Base-by-base conservation (phyloP, 73 alveolate genomes). In the Paramecium primaurelia region DNA sequence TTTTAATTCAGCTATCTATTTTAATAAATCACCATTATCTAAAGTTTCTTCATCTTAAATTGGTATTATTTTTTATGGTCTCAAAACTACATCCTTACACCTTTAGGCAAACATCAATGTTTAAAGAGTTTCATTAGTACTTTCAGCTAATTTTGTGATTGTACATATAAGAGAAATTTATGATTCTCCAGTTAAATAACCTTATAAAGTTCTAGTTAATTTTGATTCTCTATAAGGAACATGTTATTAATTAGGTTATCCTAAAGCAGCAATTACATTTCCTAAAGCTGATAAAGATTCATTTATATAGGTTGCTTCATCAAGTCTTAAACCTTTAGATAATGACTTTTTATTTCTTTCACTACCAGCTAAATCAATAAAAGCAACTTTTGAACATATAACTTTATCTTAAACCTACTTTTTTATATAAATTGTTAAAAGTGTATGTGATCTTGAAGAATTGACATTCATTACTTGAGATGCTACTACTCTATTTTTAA, bases 261-360 rank as follows among this genome's bases (percentile, higher is more conserved):
- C 97, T 73, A 98, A 96, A 8, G 99, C 99, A 49, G 98, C 98
- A 12, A 98, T 97, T n/a, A 98, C 98, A 59, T 98, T 96, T 37
- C 99, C 99, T 59, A 98, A 92, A 18, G 99, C 99, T 80, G 99
- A 95, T 64, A 98, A 98, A 10, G 99, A 93, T 89, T 98, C 98
- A 94, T 98, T 98, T 77, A 98, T 98, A 71, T 95, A 97, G 69
- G 97, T 97, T 34, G 99, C 99, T 93, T 98, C 99, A 80, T 97
- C 98, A 40, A 97, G 95, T 93, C 98, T 93, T 93, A 97, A 58
- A 26, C 99, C 99, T 96, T 97, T 99, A 58, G 99, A 94, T 8
- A 99, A 99, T 4, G 99, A 94, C 60, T 98, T 96, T 36, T 97
- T 93, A 26, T 98, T 59, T 80, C 99, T 96, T 95, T 98, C 99